Evolutionary conservation across 1,139 yeast species (phyloP).

Genomic region (Zhuliangozyma parablackwelliae): DNA sequence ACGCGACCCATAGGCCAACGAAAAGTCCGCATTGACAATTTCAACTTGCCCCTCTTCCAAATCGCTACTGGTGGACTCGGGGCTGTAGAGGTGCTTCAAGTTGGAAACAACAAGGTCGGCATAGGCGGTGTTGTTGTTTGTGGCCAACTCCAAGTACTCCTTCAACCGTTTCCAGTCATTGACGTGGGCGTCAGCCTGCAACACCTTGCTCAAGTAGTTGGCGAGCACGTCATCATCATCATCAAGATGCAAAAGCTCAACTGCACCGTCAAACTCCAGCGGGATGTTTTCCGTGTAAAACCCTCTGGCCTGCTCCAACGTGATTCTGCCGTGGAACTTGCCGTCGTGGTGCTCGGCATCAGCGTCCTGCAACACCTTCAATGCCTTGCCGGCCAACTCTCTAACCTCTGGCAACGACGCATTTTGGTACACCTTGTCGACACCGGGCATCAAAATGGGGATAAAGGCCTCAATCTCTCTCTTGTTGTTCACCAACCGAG

Average conservation of each 20-base stretch:
- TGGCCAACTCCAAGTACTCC: conserved; percentile 49
- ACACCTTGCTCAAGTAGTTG: conserved; percentile 51
- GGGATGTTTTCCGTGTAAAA: conserved; percentile 37
- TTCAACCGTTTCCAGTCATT: conserved; percentile 81
- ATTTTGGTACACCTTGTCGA: conserved; percentile 78
- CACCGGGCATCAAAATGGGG: conserved; percentile 85
- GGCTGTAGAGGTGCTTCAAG: conserved; percentile 64
- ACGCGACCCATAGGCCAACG: conserved; percentile 95
- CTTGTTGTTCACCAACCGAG: conserved; percentile 91
- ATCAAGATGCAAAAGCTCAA: conserved; percentile 19
- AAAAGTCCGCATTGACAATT: conserved; percentile 90
- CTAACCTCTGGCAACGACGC: conserved; percentile 97
- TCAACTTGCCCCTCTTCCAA: conserved; percentile 70
- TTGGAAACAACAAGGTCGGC: conserved; percentile 46
- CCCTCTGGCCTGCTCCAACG: conserved; percentile 49
- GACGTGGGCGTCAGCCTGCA: conserved; percentile 76
- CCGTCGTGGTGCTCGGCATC: conserved; percentile 63
- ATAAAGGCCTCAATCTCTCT: conserved; percentile 85
- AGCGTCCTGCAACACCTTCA: conserved; percentile 76
- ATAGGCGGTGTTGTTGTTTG: conserved; percentile 19
- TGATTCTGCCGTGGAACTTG: conserved; percentile 71
- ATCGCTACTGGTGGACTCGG: conserved; percentile 54
- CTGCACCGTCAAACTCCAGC: conserved; percentile 18
- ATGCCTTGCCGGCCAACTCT: conserved; percentile 85
- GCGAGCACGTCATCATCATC: conserved; percentile 28